A percentile compares a stretch with the other conserved stretches of the same genome.
These are phyloP conservation scores for Dillenia turbinata DNA, from an alignment of 164 flowering plant species.

Conservation along the genomic window DNA sequence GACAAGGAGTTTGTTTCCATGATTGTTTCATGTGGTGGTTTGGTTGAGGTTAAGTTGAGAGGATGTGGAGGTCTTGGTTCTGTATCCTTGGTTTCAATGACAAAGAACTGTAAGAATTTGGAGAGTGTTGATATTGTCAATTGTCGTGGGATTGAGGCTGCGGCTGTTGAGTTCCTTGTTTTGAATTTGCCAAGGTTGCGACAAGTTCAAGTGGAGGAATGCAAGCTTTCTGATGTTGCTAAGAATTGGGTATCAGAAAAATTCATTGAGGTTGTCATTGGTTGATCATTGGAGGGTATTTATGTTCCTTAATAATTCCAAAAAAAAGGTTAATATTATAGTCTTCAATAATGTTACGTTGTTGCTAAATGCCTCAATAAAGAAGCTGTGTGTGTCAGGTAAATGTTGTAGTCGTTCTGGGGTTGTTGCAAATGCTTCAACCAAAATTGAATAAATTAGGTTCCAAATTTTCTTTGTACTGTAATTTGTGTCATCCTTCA, in stretches of 20 bases:
- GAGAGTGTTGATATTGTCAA: constrained; percentile 39
- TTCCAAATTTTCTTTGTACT: no score
- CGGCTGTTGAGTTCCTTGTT: constrained; percentile 48
- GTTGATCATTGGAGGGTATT: constrained; percentile 3
- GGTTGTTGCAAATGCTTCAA: no score
- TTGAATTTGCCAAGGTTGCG: constrained; percentile 35
- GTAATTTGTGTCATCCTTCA: no score
- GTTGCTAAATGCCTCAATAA: no score
- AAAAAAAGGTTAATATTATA: no score
- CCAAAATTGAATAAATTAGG: no score
- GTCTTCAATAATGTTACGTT: no score
- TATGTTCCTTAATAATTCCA: no score
- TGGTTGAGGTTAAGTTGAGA: constrained; percentile 58
- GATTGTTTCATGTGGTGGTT: constrained; percentile 48
- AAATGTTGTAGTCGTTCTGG: no score
- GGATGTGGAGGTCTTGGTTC: constrained; percentile 50
- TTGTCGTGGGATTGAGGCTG: constrained; percentile 42
- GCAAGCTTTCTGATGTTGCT: constrained; percentile 53
- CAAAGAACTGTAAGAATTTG: constrained; percentile 48
- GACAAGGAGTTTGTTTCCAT: constrained; percentile 70
- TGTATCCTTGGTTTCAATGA: constrained; percentile 27
- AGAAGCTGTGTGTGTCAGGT: no score
- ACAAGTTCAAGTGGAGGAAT: constrained; percentile 47
- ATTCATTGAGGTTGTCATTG: constrained; percentile 37
- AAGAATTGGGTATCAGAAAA: constrained; percentile 31